A percentile compares a stretch with the other conserved stretches of the same genome.
phyloP scores from a whole-genome alignment of 768 basidiomycete genomes.

The Lepiota venenata region DNA sequence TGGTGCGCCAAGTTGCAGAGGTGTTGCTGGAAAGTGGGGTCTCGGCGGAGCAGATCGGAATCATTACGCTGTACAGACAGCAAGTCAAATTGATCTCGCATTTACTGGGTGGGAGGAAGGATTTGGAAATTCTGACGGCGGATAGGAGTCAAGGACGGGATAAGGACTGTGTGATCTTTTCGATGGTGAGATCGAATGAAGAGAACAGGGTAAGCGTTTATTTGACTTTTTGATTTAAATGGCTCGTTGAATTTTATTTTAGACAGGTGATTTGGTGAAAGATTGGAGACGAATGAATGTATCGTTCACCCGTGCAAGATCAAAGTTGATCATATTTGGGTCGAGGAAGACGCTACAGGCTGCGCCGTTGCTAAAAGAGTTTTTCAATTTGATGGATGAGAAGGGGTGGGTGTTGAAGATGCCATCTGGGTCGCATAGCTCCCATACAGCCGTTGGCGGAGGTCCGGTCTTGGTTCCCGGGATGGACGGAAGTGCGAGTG shows the following conservation, averaged over 20 bases:
- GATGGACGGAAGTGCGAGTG: conserved; percentile 5
- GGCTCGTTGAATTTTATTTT: conserved; percentile 2
- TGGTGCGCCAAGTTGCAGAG: conserved; percentile 65
- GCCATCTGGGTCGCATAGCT: conserved; percentile 46
- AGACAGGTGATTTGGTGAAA: conserved; percentile 91
- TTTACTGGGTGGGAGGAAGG: conserved; percentile 49
- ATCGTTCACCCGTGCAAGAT: conserved; percentile 88
- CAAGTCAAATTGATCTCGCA: conserved; percentile 88
- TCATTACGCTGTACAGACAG: conserved; percentile 92
- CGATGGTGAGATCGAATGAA: conserved; percentile 88
- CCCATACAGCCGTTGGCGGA: conserved; percentile 35
- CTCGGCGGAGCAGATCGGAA: conserved; percentile 66
- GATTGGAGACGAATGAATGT: conserved; percentile 98
- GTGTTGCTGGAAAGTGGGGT: conserved; percentile 67
- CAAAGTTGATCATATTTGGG: conserved; percentile 90
- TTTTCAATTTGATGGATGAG: conserved; percentile 74
- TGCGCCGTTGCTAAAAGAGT: conserved; percentile 62
- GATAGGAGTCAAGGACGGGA: conserved; percentile 94
- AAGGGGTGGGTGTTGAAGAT: conserved; percentile 70
- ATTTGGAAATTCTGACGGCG: conserved; percentile 84
- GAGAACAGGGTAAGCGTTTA: conserved; percentile 57
- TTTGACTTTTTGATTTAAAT: background rate
- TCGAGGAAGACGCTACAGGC: conserved; percentile 72
- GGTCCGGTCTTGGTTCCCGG: conserved; percentile 15
- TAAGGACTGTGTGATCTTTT: conserved; percentile 93